These are phyloP conservation scores for Dactylonectria estremocensis DNA, from an alignment of 2,329 filamentous ascomycete genomes.

Conservation along the genomic window DNA sequence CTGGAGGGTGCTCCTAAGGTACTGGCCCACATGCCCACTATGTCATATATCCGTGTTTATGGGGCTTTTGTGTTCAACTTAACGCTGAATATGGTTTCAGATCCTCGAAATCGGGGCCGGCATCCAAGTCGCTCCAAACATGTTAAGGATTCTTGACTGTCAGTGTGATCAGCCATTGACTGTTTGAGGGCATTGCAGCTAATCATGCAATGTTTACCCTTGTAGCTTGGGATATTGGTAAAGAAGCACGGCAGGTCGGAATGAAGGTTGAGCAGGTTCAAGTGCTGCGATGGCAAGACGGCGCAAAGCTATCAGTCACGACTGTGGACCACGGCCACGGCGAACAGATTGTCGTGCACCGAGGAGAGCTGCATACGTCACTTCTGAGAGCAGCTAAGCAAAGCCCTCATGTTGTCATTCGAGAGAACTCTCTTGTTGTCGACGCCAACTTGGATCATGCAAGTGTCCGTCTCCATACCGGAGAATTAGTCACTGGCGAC, in stretches of 20 bases:
- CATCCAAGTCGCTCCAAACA: background rate
- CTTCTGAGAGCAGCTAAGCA: background rate
- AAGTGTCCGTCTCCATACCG: background rate
- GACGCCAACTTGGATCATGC: background rate
- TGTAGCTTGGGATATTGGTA: background rate
- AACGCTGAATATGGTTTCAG: too few relatives aligned
- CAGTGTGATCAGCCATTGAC: background rate
- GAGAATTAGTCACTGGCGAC: background rate
- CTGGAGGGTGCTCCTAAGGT: too few relatives aligned
- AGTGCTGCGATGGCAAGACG: background rate
- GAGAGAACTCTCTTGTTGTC: background rate
- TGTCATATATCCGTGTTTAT: too few relatives aligned
- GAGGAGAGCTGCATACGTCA: background rate
- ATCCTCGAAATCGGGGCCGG: background rate
- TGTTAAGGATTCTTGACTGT: background rate
- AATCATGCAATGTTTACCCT: background rate
- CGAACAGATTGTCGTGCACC: background rate
- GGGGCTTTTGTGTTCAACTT: too few relatives aligned
- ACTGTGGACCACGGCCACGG: background rate
- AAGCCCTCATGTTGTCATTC: background rate
- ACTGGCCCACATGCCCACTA: too few relatives aligned
- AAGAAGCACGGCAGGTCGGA: background rate
- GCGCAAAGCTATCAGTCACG: background rate
- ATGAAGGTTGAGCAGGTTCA: background rate
- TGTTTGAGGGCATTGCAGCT: background rate